phyloP scores from a whole-genome alignment of 331 rosid species.

The Cydonia oblonga region DNA sequence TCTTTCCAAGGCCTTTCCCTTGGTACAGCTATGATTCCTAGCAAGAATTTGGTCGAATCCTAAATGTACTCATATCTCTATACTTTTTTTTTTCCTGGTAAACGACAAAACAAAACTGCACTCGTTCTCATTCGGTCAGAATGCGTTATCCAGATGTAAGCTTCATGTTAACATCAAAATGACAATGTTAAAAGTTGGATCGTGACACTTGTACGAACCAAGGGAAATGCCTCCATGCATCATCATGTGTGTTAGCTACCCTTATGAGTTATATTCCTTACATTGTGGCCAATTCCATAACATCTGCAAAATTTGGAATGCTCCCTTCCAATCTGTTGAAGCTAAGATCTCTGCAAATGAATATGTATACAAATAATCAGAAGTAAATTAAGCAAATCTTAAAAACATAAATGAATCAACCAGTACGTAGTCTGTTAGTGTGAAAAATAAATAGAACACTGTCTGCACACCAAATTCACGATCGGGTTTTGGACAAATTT shows the following conservation, averaged over 20 bases:
- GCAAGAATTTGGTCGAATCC: not conserved
- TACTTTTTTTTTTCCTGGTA: not conserved
- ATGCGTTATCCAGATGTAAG: not conserved
- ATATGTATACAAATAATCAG: too few species aligned
- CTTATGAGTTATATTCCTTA: too few species aligned
- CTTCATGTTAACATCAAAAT: not conserved
- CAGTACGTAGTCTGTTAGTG: too few species aligned
- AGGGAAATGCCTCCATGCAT: not conserved
- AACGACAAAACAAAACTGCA: not conserved
- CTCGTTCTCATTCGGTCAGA: not conserved
- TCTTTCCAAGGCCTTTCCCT: not conserved
- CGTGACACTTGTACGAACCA: not conserved
- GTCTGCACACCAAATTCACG: too few species aligned
- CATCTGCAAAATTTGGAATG: slow-evolving; percentile 11
- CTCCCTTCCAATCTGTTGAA: slow-evolving; percentile 18
- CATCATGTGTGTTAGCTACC: not conserved
- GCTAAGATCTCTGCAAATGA: slow-evolving; percentile 5
- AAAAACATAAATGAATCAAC: not conserved
- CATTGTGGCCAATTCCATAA: slow-evolving; percentile 10
- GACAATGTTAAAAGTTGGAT: not conserved
- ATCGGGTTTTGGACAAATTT: too few species aligned
- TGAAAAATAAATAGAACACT: too few species aligned
- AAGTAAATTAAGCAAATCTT: too few species aligned
- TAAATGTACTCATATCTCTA: not conserved
- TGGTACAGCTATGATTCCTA: too few species aligned